Evolutionary conservation across 225 moss, liverwort and hornwort genomes (phyloP), one percentile per base, ranked within the genome.

Genomic region (Sphagnum tenellum): DNA sequence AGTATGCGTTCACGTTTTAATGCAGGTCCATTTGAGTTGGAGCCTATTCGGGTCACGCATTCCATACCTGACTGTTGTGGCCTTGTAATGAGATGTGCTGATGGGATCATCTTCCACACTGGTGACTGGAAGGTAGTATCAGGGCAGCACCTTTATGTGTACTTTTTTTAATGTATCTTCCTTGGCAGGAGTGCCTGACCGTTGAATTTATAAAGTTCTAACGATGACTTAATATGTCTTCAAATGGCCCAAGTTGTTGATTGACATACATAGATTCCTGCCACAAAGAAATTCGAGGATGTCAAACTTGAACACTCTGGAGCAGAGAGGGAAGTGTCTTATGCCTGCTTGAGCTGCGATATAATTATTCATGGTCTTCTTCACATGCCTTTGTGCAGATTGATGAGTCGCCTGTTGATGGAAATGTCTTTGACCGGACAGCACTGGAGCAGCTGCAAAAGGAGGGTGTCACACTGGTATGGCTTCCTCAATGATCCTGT

Each of bases 11-110:
- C 72, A 50, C 85, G 89, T 64, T 98, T 93, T 55, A 57, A 82
- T 10, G 96, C 96, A 4, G 96, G 96, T n/a, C 92, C 96, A 7
- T 98, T 98, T 72, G 93, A 93, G 69, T 81, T 98, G 67, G 96
- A 98, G 78, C 90, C 96, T 8, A 75, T 98, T 47, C 87, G 96
- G 60, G 96, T 98, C 11, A 98, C 96, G 6, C 96, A 98, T 72
- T 98, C 96, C 44, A 98, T 98, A 72, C 96, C 96, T 12, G 96
- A 98, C 75, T 98, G 96, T 71, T 98, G 96, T 71, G 93, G 93
- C 4, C 82, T 98, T 71, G 89, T 93, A 56, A 67, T 98, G 44
- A 85, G 96, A 69, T 98, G 96, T 74, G 64, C 82, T 12, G 85
- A 98, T 76, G 96, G 96, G 50, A 85, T 78, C 46, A 98, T 98